phyloP scores from a whole-genome alignment of 2,329 filamentous ascomycete genomes.

The Penicillium palitans region DNA sequence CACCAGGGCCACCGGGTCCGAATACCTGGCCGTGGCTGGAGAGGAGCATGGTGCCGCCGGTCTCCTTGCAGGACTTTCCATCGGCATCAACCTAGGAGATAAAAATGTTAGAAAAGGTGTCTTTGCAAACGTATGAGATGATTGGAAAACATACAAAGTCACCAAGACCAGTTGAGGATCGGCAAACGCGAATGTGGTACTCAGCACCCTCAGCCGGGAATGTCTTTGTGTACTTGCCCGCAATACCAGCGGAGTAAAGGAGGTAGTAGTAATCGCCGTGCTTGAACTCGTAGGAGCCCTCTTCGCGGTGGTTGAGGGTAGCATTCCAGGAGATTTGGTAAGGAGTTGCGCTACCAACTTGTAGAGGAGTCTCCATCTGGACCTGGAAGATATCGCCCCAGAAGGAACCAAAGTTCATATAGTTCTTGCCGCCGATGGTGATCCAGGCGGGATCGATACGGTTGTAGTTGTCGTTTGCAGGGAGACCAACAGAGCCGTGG shows the following conservation, averaged over 20 bases:
- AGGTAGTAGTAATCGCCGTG: conserved; percentile 62
- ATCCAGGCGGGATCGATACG: conserved; percentile 62
- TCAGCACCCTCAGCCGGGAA: conserved; percentile 58
- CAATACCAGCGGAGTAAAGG: conserved; percentile 60
- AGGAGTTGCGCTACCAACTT: conserved; percentile 33
- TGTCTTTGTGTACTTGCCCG: conserved; percentile 56
- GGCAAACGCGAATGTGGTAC: conserved; percentile 66
- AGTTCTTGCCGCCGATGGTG: conserved; percentile 43
- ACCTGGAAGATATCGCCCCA: conserved; percentile 67
- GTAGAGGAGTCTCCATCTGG: conserved; percentile 42
- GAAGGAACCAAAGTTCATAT: conserved; percentile 68
- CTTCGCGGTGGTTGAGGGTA: conserved; percentile 54
- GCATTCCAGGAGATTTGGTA: conserved; percentile 57
- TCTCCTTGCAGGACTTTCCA: conserved; percentile 54
- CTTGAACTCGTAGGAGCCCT: conserved; percentile 59
- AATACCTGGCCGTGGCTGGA: conserved; percentile 62
- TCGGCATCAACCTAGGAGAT: conserved; percentile 50
- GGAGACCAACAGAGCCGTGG: conserved; percentile 37
- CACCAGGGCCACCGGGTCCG: conserved; percentile 62
- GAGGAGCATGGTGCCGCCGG: conserved; percentile 63
- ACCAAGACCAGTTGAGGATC: conserved; percentile 53
- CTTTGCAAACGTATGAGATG: not conserved
- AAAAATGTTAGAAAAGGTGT: not conserved
- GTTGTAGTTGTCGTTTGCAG: conserved; percentile 52
- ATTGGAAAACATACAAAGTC: conserved; percentile 49